phyloP scores from a whole-genome alignment of 495 filamentous ascomycete species.

The Cudoniella acicularis region DNA sequence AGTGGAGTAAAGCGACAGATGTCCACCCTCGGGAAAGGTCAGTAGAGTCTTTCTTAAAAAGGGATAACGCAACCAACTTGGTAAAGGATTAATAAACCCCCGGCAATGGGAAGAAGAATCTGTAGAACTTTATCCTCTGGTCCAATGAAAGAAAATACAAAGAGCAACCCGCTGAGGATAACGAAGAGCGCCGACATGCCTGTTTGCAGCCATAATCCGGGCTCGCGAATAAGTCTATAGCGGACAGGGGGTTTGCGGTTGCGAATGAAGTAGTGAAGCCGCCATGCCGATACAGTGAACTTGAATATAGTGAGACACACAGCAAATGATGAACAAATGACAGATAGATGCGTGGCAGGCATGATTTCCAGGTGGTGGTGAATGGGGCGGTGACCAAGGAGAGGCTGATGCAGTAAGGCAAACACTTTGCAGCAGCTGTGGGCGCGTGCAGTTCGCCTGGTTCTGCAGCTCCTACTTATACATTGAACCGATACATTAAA shows the following conservation, averaged over 20 bases:
- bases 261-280: neutral
- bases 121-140: neutral
- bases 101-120: neutral
- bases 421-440: neutral
- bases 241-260: neutral
- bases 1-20: neutral
- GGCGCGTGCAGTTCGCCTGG: neutral
- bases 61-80: neutral
- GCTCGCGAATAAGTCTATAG: neutral
- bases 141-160: neutral
- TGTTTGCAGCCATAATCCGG: neutral
- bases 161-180: conserved; percentile 2
- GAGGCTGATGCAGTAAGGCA: conserved; percentile 1
- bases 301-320: neutral
- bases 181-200: neutral
- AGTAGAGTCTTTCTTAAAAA: neutral
- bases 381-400: neutral
- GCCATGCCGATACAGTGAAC: neutral
- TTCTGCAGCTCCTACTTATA: conserved; percentile 3
- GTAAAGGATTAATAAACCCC: neutral
- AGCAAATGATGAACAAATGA: neutral
- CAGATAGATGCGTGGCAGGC: neutral
- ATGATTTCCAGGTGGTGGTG: neutral
- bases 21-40: neutral
- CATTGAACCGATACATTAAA: conserved; percentile 2